Evolutionary conservation across 2,329 filamentous ascomycete species (phyloP), one percentile per base, ranked within the genome.

Genomic region (Fusarium multiceps): DNA sequence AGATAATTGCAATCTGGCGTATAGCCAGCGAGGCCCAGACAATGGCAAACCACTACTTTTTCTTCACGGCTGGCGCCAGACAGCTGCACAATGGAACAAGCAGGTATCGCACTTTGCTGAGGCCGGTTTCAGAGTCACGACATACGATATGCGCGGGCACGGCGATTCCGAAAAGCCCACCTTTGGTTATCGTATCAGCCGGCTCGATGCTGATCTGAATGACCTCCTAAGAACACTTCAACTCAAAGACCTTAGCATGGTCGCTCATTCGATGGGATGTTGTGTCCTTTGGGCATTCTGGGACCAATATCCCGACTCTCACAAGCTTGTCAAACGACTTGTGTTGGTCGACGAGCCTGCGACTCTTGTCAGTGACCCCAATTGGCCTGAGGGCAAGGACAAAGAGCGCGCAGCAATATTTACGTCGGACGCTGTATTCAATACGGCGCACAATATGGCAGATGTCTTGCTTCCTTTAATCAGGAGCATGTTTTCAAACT

Each of bases 231-330:
- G 8, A 4, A 13, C 41, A 7, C 55, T 57, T 14, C 3, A 20
- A 6, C 55, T 42, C 12, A 6, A 40, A 32, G 25, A 32, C 7
- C 6, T 57, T 5, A 57, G 16, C 9, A 42, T 57, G 30, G 34
- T 57, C 12, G n/a, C 34, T 9, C 55, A 57, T 18, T 57, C 45
- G 2, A 57, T 50, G 55, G 55, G 55, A 12, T 57, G 55, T 14
- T 50, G n/a, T 20, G 14, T 57, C 10, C 41, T 21, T 6, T 57
- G 55, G 55, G 45, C 55, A 30, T 50, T 30, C 25, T 57, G 55
- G 55, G 55, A 57, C 12, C 45, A 41, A 20, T 50, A 50, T 18
- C 45, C 45, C 4, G 7, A 8, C 20, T 41, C 55, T 50, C 55
- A n/a, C 3, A 50, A 42, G 3, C 34, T 50, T 20, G 12, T 57